Base-by-base conservation (phyloP, 129 eudicot genomes). In the Chrysanthemum lavandulifolium region DNA sequence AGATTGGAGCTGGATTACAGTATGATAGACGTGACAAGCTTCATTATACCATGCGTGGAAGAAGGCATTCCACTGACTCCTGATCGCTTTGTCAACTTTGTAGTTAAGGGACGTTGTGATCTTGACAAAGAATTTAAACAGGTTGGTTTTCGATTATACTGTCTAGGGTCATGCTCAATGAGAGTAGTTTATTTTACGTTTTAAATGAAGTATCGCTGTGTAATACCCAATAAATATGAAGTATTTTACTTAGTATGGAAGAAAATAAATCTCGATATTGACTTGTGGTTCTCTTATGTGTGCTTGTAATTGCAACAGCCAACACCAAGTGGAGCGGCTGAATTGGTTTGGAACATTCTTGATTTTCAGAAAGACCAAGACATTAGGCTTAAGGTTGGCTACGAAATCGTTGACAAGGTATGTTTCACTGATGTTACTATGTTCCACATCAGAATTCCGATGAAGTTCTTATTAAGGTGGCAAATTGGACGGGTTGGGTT, bases 311-410 rank as follows among this genome's bases (percentile, higher is more conserved):
- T 77, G 18, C 43, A 16, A 49, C 83, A 95, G 99, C 80, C 77
- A 23, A 81, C 76, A 51, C 81, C 90, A 57, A 72, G 69, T 68
- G 99, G 89, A 40, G 88, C 88, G 47, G 90, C 97, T 78, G 99
- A 95, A 74, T 81, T 95, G 81, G 76, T 78, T 59, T 88, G 91
- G 96, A 72, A 82, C 79, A 86, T 95, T 76, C 51, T 73, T 48
- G 73, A 90, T 84, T 87, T 95, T 71, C 96, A 86, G 50, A 84
- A 84, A 68, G 91, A 86, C 19, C 99, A 95, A 76, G 99, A 95
- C 67, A 55, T 95, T 61, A 81, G 94, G 79, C 50, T 95, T 61
- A 95, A 95, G 81, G 68, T 90, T 75, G 99, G 99, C 61, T 95
- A 86, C 47, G 92, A 95, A 80, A 65, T 91, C 43, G 2, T 67